A percentile compares a stretch with the other conserved stretches of the same genome.
Evolutionary conservation across 495 filamentous ascomycete species (phyloP).

Genomic region (Neurospora sp.): DNA sequence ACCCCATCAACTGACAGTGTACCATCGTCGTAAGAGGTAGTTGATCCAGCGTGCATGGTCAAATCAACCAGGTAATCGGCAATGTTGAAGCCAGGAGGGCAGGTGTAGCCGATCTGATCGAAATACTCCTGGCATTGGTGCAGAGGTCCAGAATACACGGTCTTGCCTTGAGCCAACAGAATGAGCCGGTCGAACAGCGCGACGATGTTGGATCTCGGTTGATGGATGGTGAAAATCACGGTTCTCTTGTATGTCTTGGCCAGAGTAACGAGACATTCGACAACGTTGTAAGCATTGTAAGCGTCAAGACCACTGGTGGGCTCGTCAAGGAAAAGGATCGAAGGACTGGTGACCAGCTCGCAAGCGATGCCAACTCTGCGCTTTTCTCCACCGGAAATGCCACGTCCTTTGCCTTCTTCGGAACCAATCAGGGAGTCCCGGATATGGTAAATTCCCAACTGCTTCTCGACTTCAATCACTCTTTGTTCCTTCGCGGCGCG

Average conservation of each 20-base stretch:
- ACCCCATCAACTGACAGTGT: constrained; percentile 50
- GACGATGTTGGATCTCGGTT: constrained; percentile 98
- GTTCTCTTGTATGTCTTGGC: constrained; percentile 94
- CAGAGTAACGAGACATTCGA: constrained; percentile 89
- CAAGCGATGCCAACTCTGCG: constrained; percentile 93
- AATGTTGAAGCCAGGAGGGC: constrained; percentile 96
- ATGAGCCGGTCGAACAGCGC: constrained; percentile 94
- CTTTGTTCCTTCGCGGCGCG: constrained; percentile 73
- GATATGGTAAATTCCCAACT: constrained; percentile 87
- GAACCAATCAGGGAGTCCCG: constrained; percentile 94
- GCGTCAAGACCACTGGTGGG: constrained; percentile 93
- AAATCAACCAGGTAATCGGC: constrained; percentile 95
- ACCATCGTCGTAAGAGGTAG: constrained; percentile 37
- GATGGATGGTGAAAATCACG: constrained; percentile 96
- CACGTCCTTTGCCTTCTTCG: constrained; percentile 87
- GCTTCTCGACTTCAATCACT: constrained; percentile 86
- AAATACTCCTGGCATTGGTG: constrained; percentile 88
- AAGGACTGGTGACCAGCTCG: constrained; percentile 94
- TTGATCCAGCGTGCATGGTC: constrained; percentile 75
- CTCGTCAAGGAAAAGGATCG: constrained; percentile 94
- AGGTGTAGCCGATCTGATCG: constrained; percentile 78
- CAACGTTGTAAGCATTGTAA: constrained; percentile 93
- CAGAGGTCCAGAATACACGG: constrained; percentile 88
- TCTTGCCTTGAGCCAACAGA: constrained; percentile 77
- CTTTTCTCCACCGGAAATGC: constrained; percentile 96